Percentiles rank a stretch among this genome's conserved stretches.
Evolutionary conservation across 176 grass and related monocot genomes (phyloP).

Genomic region (Elaeis guineensis): DNA sequence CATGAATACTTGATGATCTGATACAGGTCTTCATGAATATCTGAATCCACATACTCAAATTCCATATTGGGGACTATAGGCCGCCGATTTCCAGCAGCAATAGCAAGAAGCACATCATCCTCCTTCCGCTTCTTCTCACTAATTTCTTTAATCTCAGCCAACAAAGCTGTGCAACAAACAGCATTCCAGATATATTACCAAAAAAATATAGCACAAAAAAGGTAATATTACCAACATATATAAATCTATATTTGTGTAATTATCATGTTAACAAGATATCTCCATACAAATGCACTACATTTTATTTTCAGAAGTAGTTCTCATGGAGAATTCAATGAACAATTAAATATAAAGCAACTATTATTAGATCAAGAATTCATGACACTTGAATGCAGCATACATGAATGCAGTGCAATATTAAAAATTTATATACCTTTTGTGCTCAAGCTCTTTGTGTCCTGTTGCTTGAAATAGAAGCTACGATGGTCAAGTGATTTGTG

Average conservation of each 20-base stretch:
- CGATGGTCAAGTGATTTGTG: slow-evolving; percentile 97
- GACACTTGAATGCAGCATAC: background rate
- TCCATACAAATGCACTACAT: too few relatives aligned
- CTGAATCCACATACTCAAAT: slow-evolving; percentile 63
- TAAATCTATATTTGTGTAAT: too few relatives aligned
- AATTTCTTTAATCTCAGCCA: slow-evolving; percentile 99
- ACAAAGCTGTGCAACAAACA: slow-evolving; percentile 51
- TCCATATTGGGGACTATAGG: slow-evolving; percentile 86
- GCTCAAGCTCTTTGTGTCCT: slow-evolving; percentile 91
- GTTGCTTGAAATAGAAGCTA: slow-evolving; percentile 99
- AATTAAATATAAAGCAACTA: background rate
- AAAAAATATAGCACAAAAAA: slow-evolving; percentile 7
- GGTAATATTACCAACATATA: background rate
- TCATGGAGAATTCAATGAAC: too few relatives aligned
- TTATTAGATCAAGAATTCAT: too few relatives aligned
- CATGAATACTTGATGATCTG: slow-evolving; percentile 95
- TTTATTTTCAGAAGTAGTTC: too few relatives aligned
- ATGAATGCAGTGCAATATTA: background rate
- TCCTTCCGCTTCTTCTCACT: slow-evolving; percentile 96
- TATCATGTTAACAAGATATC: too few relatives aligned
- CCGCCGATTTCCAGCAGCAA: slow-evolving; percentile 75
- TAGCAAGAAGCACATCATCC: slow-evolving; percentile 82
- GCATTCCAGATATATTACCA: slow-evolving; percentile 26
- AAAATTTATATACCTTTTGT: slow-evolving; percentile 55
- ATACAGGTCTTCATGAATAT: slow-evolving; percentile 82